Evolutionary conservation across 495 filamentous ascomycete genomes (phyloP).

Genomic region (Trichodelitschia bisporula): DNA sequence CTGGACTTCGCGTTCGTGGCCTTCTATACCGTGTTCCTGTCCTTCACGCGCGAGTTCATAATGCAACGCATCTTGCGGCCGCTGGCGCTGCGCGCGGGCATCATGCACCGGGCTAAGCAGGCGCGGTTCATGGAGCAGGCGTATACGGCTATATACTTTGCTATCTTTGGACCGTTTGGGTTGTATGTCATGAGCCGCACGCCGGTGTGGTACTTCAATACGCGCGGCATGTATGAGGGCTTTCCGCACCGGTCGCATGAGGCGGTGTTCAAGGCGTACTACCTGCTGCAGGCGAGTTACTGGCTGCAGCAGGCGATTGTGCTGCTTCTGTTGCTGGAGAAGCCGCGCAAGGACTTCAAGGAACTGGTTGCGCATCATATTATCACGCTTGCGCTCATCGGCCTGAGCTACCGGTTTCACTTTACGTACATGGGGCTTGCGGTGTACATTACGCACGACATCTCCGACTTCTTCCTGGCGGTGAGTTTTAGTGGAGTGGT

Average conservation of each 20-base stretch:
- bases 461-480: slow-evolving; percentile 91
- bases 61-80: slow-evolving; percentile 86
- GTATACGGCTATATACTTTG: slow-evolving; percentile 94
- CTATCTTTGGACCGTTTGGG: slow-evolving; percentile 59
- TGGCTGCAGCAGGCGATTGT: slow-evolving; percentile 94
- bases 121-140: slow-evolving; percentile 92
- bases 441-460: slow-evolving; percentile 91
- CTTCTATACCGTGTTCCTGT: slow-evolving; percentile 75
- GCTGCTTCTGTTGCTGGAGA: slow-evolving; percentile 69
- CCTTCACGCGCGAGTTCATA: slow-evolving; percentile 86
- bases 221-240: slow-evolving; percentile 65
- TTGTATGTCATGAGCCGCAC: slow-evolving; percentile 80
- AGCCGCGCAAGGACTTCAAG: slow-evolving; percentile 87
- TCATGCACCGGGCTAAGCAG: slow-evolving; percentile 55
- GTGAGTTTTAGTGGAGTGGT: slow-evolving; percentile 25
- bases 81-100: slow-evolving; percentile 41
- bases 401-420: slow-evolving; percentile 82
- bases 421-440: slow-evolving; percentile 96
- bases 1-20: slow-evolving; percentile 69
- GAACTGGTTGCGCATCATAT: slow-evolving; percentile 90
- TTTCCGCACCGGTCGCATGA: slow-evolving; percentile 79
- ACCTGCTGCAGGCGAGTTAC: slow-evolving; percentile 83
- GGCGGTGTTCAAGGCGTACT: slow-evolving; percentile 84
- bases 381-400: slow-evolving; percentile 73
- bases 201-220: slow-evolving; percentile 97